A percentile compares a stretch with the other conserved stretches of the same genome.
phyloP scores from a whole-genome alignment of 345 rosid species.

The Turritis glabra region DNA sequence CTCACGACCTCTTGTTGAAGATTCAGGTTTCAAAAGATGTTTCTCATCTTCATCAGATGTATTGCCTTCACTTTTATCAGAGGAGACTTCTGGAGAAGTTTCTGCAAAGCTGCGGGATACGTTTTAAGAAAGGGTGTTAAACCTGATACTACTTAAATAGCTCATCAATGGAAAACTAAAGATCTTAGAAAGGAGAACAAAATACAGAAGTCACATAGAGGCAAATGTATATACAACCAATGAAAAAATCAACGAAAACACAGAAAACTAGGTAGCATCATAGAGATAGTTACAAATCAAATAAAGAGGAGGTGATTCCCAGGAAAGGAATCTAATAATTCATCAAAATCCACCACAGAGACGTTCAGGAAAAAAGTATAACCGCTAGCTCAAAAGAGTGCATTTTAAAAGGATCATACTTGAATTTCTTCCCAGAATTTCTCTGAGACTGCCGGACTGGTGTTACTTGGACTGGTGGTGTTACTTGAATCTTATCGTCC shows the following conservation, averaged over 20 bases:
- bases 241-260: too few species aligned
- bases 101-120: conserved; percentile 59
- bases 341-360: neutral
- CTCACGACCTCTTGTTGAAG: conserved; percentile 21
- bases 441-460: conserved; percentile 72
- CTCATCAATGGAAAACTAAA: neutral
- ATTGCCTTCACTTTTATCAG: conserved; percentile 47
- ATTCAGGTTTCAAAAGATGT: conserved; percentile 35
- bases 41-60: conserved; percentile 47
- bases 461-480: conserved; percentile 43
- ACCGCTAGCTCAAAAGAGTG: neutral
- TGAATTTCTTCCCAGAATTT: conserved; percentile 69
- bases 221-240: neutral
- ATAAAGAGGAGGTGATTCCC: neutral
- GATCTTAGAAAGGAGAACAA: neutral
- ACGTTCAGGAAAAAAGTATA: neutral
- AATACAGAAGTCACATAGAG: neutral
- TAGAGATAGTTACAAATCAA: neutral
- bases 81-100: conserved; percentile 56
- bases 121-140: conserved; percentile 7
- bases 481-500: conserved; percentile 51
- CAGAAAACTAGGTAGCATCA: neutral
- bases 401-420: conserved; percentile 41
- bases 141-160: conserved; percentile 2
- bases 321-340: neutral